Evolutionary conservation across 176 grass and related monocot genomes (phyloP), one percentile per base, ranked within the genome.

Genomic region (Lolium multiflorum): DNA sequence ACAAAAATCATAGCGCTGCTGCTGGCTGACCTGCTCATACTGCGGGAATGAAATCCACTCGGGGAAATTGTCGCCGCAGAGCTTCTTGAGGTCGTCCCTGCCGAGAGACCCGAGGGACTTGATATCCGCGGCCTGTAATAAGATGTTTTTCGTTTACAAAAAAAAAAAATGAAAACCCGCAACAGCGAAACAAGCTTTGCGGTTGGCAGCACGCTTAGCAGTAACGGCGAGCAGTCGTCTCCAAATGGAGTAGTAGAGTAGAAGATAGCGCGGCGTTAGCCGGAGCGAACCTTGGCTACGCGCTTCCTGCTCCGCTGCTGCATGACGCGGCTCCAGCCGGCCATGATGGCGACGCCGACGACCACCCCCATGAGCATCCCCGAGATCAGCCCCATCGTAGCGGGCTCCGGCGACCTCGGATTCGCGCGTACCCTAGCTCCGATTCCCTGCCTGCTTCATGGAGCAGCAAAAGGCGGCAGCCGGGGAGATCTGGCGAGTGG

Each of bases 11-110:
- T 43, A 16, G 10, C 52, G 86, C 18, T 80, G 16, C n/a, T 2
- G 4, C 57, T 57, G 65, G 4, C 57, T 57, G 65, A 98, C 97
- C 92, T 96, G 97, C 81, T 98, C 97, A 44, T 83, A 98, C 71
- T 79, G 80, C 43, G 97, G 97, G 85, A 98, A 98, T 50, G 97
- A 96, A 84, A 98, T 78, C 97, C 97, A 98, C 83, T 94, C 92
- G 47, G 97, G 97, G 62, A 91, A 94, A 82, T 81, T 98, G 24
- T 98, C 94, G 52, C 92, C 92, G 85, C 97, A 98, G 7, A 96
- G 88, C 87, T 94, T 98, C 87, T 74, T 94, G 90, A 98, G 89
- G 84, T 98, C 97, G 73, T 98, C 97, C 85, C 97, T 91, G 75
- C 15, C 67, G 41, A 98, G 94, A 84, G 88, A 86, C 4, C 97